Conservation (phyloP, 192 early-diverging fungal genomes). For the Haplosporangium gracile region DNA sequence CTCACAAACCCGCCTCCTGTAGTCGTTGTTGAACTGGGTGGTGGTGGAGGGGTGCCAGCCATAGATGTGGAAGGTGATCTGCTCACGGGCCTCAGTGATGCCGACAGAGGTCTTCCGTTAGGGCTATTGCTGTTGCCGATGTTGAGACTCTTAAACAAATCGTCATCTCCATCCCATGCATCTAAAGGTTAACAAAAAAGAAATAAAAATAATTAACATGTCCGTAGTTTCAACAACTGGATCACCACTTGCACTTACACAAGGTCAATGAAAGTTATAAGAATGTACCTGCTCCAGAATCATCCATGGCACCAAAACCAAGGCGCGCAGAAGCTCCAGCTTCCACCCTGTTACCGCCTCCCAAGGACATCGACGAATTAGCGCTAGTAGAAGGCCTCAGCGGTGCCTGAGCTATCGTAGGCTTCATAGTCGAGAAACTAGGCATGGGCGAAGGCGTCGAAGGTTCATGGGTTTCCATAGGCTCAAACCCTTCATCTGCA, state of each 20-base stretch:
- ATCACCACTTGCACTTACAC: neutral
- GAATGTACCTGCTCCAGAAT: slow-evolving; percentile 20
- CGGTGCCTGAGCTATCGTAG: neutral
- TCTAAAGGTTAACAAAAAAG: slow-evolving; percentile 12
- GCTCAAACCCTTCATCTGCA: slow-evolving; percentile 50
- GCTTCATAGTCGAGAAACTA: slow-evolving; percentile 29
- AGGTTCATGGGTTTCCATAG: slow-evolving; percentile 34
- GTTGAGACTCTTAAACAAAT: slow-evolving; percentile 44
- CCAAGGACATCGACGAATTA: slow-evolving; percentile 44
- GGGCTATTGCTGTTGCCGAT: neutral
- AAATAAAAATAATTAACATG: neutral
- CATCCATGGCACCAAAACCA: slow-evolving; percentile 47
- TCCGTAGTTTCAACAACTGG: neutral
- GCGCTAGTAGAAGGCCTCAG: slow-evolving; percentile 25
- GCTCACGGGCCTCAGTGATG: neutral
- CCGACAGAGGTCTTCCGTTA: slow-evolving; percentile 11
- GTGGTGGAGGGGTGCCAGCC: neutral
- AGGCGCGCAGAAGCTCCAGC: slow-evolving; percentile 17
- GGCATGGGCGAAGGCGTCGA: slow-evolving; percentile 30
- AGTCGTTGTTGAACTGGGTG: slow-evolving; percentile 1
- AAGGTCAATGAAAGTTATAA: neutral
- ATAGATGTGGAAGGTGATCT: slow-evolving; percentile 16
- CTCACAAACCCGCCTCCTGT: slow-evolving; percentile 23
- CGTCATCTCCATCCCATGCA: slow-evolving; percentile 56
- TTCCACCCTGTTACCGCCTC: slow-evolving; percentile 6